These are phyloP conservation scores for Xanthoparmelia taractica DNA, from an alignment of 495 filamentous ascomycete species.

Conservation along the genomic window DNA sequence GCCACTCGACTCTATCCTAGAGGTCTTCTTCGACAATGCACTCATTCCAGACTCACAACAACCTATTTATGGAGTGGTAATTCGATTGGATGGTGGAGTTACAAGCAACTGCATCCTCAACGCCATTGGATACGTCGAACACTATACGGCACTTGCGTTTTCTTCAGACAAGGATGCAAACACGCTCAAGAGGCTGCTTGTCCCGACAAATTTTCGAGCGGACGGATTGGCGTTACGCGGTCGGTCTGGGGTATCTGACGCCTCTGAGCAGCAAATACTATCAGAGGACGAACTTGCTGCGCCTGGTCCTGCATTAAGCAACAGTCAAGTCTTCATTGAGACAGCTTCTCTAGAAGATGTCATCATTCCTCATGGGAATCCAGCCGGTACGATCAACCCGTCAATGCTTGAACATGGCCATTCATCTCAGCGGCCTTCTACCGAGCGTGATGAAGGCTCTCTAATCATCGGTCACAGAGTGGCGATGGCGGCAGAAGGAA, in stretches of 20 bases:
- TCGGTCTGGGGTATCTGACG: background rate
- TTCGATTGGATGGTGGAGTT: background rate
- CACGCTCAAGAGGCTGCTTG: background rate
- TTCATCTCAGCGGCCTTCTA: background rate
- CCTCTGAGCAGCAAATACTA: background rate
- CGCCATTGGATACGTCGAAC: background rate
- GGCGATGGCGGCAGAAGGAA: background rate
- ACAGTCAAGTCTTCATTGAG: background rate
- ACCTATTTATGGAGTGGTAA: background rate
- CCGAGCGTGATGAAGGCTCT: background rate
- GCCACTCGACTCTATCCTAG: slow-evolving; percentile 10
- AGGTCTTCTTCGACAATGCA: background rate
- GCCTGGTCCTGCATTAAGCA: background rate
- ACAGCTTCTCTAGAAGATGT: background rate
- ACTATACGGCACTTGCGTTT: background rate
- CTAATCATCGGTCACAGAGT: background rate
- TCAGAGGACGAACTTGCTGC: background rate
- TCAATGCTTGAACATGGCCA: background rate
- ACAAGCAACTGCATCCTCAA: slow-evolving; percentile 6
- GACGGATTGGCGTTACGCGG: too few species aligned
- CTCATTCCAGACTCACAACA: background rate
- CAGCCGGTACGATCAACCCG: background rate
- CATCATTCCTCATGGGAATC: background rate
- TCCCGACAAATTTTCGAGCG: background rate
- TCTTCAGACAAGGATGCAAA: slow-evolving; percentile 1